Percentiles rank a stretch among this genome's conserved stretches.
These are phyloP conservation scores for Neonectria sp. DNA, from an alignment of 2,329 filamentous ascomycete genomes.

Conservation along the genomic window DNA sequence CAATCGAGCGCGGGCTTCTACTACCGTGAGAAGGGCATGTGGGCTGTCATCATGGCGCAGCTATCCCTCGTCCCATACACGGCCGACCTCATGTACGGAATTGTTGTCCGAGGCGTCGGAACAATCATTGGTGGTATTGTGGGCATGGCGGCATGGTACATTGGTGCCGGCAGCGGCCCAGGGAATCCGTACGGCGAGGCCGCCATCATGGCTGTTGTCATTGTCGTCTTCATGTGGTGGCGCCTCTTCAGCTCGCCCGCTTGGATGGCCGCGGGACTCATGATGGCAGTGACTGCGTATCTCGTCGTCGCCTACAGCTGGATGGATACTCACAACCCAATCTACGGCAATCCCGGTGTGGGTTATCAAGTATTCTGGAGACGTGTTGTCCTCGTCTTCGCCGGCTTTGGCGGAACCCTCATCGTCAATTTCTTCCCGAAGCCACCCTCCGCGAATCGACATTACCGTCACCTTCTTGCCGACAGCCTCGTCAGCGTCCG, in stretches of 20 bases:
- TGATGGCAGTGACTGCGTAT: slow-evolving; percentile 40
- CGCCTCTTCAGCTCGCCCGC: slow-evolving; percentile 37
- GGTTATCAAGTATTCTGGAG: slow-evolving; percentile 31
- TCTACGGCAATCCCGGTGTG: slow-evolving; percentile 33
- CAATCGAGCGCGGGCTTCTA: slow-evolving; percentile 35
- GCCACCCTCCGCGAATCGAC: slow-evolving; percentile 27
- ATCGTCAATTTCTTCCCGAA: slow-evolving; percentile 29
- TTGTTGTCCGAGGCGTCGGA: slow-evolving; percentile 23
- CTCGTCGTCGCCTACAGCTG: slow-evolving; percentile 40
- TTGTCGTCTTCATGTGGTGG: slow-evolving; percentile 42
- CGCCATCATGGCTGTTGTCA: slow-evolving; percentile 36
- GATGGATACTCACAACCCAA: slow-evolving; percentile 37
- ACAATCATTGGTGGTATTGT: slow-evolving; percentile 24
- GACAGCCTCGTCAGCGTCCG: slow-evolving; percentile 24
- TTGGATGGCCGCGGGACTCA: slow-evolving; percentile 35
- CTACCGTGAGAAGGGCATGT: slow-evolving; percentile 39
- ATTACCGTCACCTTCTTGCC: slow-evolving; percentile 24
- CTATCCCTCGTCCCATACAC: slow-evolving; percentile 39
- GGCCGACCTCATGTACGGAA: slow-evolving; percentile 36
- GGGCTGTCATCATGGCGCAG: slow-evolving; percentile 43
- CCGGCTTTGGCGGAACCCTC: slow-evolving; percentile 18
- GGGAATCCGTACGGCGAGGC: slow-evolving; percentile 37
- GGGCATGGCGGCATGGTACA: slow-evolving; percentile 24
- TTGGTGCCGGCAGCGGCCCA: slow-evolving; percentile 18
- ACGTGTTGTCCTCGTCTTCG: slow-evolving; percentile 24